Base-by-base conservation (phyloP, 106 monocot species). In the Dioscorea alata region DNA sequence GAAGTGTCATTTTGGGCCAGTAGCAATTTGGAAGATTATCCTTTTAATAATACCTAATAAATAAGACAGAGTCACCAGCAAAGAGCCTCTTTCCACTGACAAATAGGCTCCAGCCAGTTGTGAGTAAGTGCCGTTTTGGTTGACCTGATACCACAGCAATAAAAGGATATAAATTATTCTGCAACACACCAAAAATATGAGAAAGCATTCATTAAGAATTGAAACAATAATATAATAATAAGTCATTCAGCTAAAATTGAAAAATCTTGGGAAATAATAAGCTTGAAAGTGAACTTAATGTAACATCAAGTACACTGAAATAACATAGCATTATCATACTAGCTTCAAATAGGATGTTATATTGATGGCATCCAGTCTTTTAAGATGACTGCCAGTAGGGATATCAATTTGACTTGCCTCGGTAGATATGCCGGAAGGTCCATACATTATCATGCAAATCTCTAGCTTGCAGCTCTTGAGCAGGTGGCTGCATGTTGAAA, bases 361-460 rank as follows among this genome's bases (percentile, higher is more conserved):
- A 42, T 42, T 42, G 10, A 42, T 42, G 42, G 42, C 10, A 42
- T 42, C 5, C 42, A 42, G 42, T 42, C 6, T 10, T 42, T 2
- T 42, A 42, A 6, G 42, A 42, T 42, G 42, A 42, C 42, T 8
- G 42, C 42, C 2, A 10, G 4, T 42, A 42, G 1, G 10, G 42
- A 0, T 6, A 6, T 42, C 42, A 42, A 42, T 42, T 60, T 23
- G 12, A 33, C 49, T 72, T 73, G 88, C 94, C 94, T 76, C 94
- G 87, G 61, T 95, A 95, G 74, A 95, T 86, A 83, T 95, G 94
- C 6, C 94, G 85, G 75, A 95, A 95, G 28, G 85, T 90, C 94
- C 94, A 95, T 23, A 80, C 59, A 48, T 75, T 88, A 54, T 91
- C 94, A 69, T 95, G 94, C 75, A 95, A 82, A 69, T 95, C 94